phyloP scores from a whole-genome alignment of 441 rosid genomes.

The Populus hybrid region DNA sequence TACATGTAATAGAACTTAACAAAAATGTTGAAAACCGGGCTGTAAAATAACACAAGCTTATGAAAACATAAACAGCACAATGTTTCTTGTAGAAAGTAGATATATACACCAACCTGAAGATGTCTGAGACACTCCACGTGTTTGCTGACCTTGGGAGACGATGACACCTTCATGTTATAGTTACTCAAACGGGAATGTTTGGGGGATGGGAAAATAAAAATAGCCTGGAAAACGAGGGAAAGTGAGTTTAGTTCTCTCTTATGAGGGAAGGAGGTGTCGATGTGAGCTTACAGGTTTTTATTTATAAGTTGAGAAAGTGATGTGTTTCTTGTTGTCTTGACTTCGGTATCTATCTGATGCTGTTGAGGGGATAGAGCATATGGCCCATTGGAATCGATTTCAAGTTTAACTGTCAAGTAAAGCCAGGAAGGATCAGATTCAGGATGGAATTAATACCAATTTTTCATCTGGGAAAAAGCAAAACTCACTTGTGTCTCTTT shows the following conservation, averaged over 20 bases:
- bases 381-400: not conserved
- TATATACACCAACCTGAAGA: constrained; percentile 45
- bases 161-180: constrained; percentile 29
- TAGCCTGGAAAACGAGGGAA: not conserved
- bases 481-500: not conserved
- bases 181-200: constrained; percentile 35
- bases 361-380: not conserved
- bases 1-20: too few relatives aligned
- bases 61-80: not conserved
- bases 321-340: not conserved
- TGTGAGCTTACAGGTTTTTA: too few relatives aligned
- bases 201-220: constrained; percentile 4
- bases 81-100: not conserved
- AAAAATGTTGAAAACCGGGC: too few relatives aligned
- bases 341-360: not conserved
- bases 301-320: not conserved
- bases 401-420: not conserved
- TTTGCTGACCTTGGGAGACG: constrained; percentile 36
- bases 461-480: not conserved
- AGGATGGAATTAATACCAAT: not conserved
- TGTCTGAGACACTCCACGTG: constrained; percentile 72
- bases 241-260: too few relatives aligned
- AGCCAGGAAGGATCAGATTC: not conserved
- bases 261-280: too few relatives aligned
- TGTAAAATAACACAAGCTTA: not conserved